Evolutionary conservation across 1,284 basidiomycete genomes (phyloP).

Genomic region (Irpex sp.): DNA sequence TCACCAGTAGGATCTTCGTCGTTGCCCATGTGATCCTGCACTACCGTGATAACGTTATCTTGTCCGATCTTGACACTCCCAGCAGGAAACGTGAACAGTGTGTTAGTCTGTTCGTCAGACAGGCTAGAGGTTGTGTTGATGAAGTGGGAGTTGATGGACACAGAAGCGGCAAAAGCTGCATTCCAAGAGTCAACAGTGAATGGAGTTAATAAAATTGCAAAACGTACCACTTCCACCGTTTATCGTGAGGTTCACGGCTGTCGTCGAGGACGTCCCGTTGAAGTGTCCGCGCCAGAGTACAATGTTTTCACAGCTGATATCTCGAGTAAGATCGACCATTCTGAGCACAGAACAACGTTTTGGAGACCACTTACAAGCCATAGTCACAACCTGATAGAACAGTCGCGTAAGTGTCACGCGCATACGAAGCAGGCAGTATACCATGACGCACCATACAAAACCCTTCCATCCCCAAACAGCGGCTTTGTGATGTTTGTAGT

Average conservation of each 20-base stretch:
- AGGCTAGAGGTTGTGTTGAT: constrained; percentile 63
- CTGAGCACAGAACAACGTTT: too few species aligned
- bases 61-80: constrained; percentile 43
- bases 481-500: constrained; percentile 70
- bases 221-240: constrained; percentile 71
- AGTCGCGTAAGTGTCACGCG: background rate
- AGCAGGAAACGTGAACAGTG: constrained; percentile 57
- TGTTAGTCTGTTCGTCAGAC: constrained; percentile 60
- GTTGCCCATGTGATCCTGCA: constrained; percentile 82
- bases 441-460: constrained; percentile 51
- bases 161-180: constrained; percentile 70
- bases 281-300: constrained; percentile 84
- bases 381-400: constrained; percentile 61
- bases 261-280: constrained; percentile 50
- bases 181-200: background rate
- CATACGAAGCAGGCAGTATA: background rate
- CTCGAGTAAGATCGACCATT: too few species aligned
- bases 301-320: constrained; percentile 66
- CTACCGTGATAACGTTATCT: constrained; percentile 74
- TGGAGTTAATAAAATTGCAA: background rate
- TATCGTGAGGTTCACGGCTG: constrained; percentile 66
- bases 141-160: constrained; percentile 78
- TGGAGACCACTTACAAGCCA: constrained; percentile 55
- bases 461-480: constrained; percentile 67
- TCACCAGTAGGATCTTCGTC: constrained; percentile 52